These are phyloP conservation scores for Quercus agrifolia DNA, from an alignment of 306 rosid genomes.

Conservation along the genomic window DNA sequence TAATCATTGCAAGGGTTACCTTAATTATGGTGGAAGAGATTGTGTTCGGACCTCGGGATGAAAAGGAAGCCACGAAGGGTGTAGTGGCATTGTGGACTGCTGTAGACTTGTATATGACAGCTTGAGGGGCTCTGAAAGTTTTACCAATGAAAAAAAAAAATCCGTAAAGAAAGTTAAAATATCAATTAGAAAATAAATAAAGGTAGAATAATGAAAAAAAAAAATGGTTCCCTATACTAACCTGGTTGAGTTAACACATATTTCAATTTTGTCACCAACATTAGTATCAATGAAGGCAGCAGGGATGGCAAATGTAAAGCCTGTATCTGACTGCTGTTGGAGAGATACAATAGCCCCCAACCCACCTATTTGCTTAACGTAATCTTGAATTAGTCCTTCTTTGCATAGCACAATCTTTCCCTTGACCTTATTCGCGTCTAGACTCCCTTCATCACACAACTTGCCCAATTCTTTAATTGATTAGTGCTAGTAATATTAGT, in stretches of 20 bases:
- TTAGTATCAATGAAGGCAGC: constrained; percentile 29
- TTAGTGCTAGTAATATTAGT: too few species aligned
- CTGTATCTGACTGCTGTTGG: constrained; percentile 17
- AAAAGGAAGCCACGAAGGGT: constrained; percentile 65
- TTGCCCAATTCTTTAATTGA: too few species aligned
- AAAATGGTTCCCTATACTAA: constrained; percentile 1
- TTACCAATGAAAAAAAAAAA: too few species aligned
- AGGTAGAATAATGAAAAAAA: too few species aligned
- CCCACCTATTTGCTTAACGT: constrained; percentile 45
- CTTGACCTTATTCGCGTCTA: constrained; percentile 32
- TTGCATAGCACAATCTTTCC: constrained; percentile 67
- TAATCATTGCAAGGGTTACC: constrained; percentile 24
- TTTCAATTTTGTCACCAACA: constrained; percentile 35
- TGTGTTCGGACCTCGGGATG: constrained; percentile 68
- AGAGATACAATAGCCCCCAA: constrained; percentile 47
- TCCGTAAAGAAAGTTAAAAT: too few species aligned
- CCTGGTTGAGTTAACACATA: constrained; percentile 72
- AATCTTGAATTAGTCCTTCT: constrained; percentile 36
- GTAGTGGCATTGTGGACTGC: constrained; percentile 22
- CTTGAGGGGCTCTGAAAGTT: too few species aligned
- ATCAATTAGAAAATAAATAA: too few species aligned
- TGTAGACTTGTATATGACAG: too few species aligned
- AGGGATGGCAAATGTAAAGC: constrained; percentile 42
- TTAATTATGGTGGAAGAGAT: constrained; percentile 52
- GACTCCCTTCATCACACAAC: too few species aligned